Evolutionary conservation across 768 basidiomycete genomes (phyloP).

Genomic region (Psilocybe cyanescens): DNA sequence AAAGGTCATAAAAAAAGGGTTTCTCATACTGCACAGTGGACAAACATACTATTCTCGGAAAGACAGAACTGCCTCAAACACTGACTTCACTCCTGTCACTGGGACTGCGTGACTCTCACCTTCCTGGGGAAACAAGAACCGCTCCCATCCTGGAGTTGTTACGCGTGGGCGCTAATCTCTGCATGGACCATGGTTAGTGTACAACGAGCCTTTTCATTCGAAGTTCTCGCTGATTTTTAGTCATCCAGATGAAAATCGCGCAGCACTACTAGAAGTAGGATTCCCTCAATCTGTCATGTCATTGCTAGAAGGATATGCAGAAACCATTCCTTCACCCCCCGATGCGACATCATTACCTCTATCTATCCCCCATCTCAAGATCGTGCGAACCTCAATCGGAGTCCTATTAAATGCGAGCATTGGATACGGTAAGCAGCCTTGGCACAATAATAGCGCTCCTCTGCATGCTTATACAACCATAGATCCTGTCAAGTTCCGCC

Average conservation of each 20-base stretch:
- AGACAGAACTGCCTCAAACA: slow-evolving; percentile 64
- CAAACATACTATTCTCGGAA: slow-evolving; percentile 71
- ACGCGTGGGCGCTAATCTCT: slow-evolving; percentile 81
- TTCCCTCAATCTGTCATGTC: slow-evolving; percentile 70
- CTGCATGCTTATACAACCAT: slow-evolving; percentile 6
- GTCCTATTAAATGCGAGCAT: slow-evolving; percentile 79
- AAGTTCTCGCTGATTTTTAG: neutral
- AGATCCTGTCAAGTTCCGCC: slow-evolving; percentile 74
- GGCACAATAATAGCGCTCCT: neutral
- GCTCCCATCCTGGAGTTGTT: slow-evolving; percentile 68
- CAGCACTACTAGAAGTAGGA: slow-evolving; percentile 67
- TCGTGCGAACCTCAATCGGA: slow-evolving; percentile 79
- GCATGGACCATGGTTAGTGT: slow-evolving; percentile 79
- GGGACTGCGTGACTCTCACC: slow-evolving; percentile 52
- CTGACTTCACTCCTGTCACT: slow-evolving; percentile 62
- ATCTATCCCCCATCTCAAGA: slow-evolving; percentile 64
- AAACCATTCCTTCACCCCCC: slow-evolving; percentile 41
- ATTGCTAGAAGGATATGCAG: slow-evolving; percentile 71
- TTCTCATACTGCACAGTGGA: slow-evolving; percentile 50
- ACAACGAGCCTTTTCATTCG: neutral
- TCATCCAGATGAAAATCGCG: slow-evolving; percentile 72
- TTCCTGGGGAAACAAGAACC: slow-evolving; percentile 49
- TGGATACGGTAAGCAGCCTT: slow-evolving; percentile 61
- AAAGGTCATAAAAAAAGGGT: slow-evolving; percentile 2
- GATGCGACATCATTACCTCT: slow-evolving; percentile 48